Evolutionary conservation across 257 asterid species (phyloP), one percentile per base, ranked within the genome.

Genomic region (Przewalskia tangutica): DNA sequence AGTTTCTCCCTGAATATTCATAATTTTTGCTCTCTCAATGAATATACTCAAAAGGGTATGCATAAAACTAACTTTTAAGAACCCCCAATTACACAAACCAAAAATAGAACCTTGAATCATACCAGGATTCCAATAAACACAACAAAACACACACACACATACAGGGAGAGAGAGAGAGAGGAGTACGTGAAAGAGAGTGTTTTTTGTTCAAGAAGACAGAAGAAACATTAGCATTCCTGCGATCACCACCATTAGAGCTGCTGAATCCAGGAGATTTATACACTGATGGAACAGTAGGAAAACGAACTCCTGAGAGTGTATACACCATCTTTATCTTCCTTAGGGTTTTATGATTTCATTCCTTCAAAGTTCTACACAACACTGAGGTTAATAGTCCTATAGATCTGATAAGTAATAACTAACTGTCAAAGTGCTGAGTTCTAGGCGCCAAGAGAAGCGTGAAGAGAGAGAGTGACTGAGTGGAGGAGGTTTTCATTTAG

Each of bases 231-330:
- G 60, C 67, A 67, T 23, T 84, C 81, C 83, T 88, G 62, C 88
- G 79, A 82, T 88, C 59, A 59, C 17, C 87, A 50, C 76, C 79
- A 36, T 54, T 68, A 65, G 32, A 27, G 32, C 81, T 88, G 82
- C 80, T 88, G 81, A 89, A 83, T 42, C 90, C 86, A 73, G 34
- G 86, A 3, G 85, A 71, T 82, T 89, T 95, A 79, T 85, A 86
- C 68, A 80, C 84, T 64, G 94, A 83, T 18, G 94, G 92, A 82
- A 79, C 87, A 27, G 90, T 68, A 0, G 95, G 97, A 85, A 91
- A 77, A 17, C 94, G 85, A 75, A 90, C 89, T 3, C 94, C 97
- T 0, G 94, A 84, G 38, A 93, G 83, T 46, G 97, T 85, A 53
- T 90, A 91, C 54, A 90, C 97, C 98, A 95, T 95, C 32, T 27